These are phyloP conservation scores for Forsythia viridissima DNA, from an alignment of 257 asterid species.

Conservation along the genomic window DNA sequence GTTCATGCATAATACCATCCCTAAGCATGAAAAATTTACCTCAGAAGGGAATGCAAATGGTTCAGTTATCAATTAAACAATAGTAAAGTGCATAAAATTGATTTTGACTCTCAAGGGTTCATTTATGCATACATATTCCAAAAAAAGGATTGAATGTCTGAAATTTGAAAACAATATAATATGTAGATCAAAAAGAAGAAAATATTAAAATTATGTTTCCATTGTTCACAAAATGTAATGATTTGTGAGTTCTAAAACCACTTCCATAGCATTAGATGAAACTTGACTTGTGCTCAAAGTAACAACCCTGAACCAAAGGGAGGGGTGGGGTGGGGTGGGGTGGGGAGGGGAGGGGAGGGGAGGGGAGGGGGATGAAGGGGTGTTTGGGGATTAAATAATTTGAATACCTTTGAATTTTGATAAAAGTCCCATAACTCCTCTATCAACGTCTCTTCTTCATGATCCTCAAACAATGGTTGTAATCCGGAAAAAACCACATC, in stretches of 20 bases:
- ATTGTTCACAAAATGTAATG: neutral
- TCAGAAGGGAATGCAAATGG: neutral
- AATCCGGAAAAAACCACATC: slow-evolving; percentile 73
- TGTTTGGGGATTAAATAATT: neutral
- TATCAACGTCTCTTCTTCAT: slow-evolving; percentile 49
- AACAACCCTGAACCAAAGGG: neutral
- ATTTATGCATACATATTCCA: neutral
- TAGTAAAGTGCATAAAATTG: neutral
- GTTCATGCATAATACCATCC: neutral
- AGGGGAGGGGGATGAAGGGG: neutral
- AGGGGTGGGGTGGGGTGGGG: no score
- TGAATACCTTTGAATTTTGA: slow-evolving; percentile 51
- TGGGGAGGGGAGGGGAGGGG: neutral
- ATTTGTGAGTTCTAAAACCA: neutral
- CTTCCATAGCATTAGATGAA: neutral
- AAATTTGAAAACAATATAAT: neutral
- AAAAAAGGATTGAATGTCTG: neutral
- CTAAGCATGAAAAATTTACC: neutral
- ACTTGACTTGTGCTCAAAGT: neutral
- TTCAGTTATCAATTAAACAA: neutral
- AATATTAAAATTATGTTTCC: neutral
- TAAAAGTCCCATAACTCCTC: slow-evolving; percentile 59
- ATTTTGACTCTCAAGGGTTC: neutral
- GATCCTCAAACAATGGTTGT: slow-evolving; percentile 45
- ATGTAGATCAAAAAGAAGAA: neutral